A percentile compares a stretch with the other conserved stretches of the same genome.
Conservation (phyloP, 805 yeast species). For the Myxozyma mucilagina region DNA sequence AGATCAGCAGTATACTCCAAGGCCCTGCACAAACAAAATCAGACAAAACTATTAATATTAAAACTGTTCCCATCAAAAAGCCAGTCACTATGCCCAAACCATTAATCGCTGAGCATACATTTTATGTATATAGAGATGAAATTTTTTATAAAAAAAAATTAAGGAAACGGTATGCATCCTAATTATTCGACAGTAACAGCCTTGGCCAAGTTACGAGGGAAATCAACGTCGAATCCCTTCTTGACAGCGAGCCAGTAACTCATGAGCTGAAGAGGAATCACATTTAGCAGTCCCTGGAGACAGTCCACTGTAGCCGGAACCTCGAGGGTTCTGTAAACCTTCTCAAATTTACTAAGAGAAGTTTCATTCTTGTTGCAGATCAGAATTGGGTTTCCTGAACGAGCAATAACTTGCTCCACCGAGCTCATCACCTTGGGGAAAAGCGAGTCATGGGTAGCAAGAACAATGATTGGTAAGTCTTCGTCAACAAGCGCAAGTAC, state of each 20-base stretch:
- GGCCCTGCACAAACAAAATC: not conserved
- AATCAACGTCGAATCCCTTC: constrained; percentile 95
- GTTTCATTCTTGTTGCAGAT: constrained; percentile 83
- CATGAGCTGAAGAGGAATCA: constrained; percentile 91
- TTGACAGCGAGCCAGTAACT: constrained; percentile 95
- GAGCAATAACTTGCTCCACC: constrained; percentile 93
- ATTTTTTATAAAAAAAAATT: not conserved
- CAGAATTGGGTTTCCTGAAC: constrained; percentile 95
- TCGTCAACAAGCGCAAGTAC: constrained; percentile 95
- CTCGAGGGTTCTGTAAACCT: constrained; percentile 56
- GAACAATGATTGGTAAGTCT: constrained; percentile 87
- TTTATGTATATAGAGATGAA: no score
- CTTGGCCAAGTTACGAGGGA: constrained; percentile 98
- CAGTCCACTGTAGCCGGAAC: constrained; percentile 97
- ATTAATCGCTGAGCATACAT: not conserved
- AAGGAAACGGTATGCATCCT: not conserved
- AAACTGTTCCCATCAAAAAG: not conserved
- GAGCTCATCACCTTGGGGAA: constrained; percentile 96
- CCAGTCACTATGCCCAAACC: not conserved
- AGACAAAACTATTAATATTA: not conserved
- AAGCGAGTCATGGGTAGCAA: constrained; percentile 94
- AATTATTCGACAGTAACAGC: constrained; percentile 93
- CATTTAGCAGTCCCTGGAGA: constrained; percentile 92
- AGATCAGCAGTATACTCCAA: not conserved
- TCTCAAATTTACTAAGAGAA: constrained; percentile 40